These are phyloP conservation scores for Boletus coccyginus DNA, from an alignment of 768 basidiomycete species.

Conservation along the genomic window DNA sequence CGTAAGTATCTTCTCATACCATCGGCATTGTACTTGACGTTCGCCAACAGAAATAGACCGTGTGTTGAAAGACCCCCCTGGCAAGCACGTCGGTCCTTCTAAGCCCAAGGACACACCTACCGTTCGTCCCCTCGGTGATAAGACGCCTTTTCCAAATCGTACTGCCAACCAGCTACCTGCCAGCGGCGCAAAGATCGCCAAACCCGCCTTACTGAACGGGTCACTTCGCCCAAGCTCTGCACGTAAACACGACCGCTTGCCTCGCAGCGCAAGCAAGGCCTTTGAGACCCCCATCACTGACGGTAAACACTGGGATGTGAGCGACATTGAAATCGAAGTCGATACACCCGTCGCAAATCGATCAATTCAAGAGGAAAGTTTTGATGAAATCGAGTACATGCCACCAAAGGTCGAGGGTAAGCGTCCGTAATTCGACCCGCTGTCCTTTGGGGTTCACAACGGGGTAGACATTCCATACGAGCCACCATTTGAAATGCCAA, in stretches of 20 bases:
- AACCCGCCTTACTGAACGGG: slow-evolving; percentile 39
- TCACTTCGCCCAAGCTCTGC: slow-evolving; percentile 64
- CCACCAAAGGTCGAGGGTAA: slow-evolving; percentile 49
- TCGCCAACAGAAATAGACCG: slow-evolving; percentile 18
- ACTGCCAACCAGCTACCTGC: slow-evolving; percentile 32
- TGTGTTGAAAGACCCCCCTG: slow-evolving; percentile 17
- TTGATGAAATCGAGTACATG: slow-evolving; percentile 55
- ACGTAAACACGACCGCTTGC: slow-evolving; percentile 59
- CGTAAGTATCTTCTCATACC: slow-evolving; percentile 18
- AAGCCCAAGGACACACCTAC: slow-evolving; percentile 23
- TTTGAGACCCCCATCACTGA: slow-evolving; percentile 68
- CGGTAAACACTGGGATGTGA: slow-evolving; percentile 76
- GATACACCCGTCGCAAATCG: slow-evolving; percentile 21
- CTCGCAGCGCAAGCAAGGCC: slow-evolving; percentile 44
- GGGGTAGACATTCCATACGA: slow-evolving; percentile 40
- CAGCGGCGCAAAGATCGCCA: slow-evolving; percentile 36
- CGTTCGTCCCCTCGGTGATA: slow-evolving; percentile 62
- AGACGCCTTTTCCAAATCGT: slow-evolving; percentile 75
- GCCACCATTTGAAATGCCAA: slow-evolving; percentile 48
- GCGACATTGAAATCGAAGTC: slow-evolving; percentile 47
- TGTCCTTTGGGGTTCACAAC: neutral
- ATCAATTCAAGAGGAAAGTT: slow-evolving; percentile 31
- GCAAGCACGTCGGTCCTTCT: slow-evolving; percentile 28
- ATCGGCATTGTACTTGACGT: neutral
- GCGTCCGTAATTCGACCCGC: slow-evolving; percentile 13